Evolutionary conservation across 148 eudicot species (phyloP).

Genomic region (Heliosperma pusillum): DNA sequence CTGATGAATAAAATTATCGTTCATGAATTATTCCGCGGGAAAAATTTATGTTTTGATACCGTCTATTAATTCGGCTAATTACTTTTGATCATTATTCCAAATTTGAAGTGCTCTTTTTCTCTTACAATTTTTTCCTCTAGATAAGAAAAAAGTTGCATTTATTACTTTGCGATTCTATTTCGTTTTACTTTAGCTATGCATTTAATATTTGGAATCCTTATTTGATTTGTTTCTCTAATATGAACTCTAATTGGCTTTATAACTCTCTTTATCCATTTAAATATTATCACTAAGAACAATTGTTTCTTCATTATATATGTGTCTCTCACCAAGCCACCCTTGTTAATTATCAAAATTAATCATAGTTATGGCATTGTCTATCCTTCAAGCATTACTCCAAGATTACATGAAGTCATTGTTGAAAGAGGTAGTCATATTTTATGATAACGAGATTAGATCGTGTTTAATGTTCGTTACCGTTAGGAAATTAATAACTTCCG

Average conservation of each 20-base stretch:
- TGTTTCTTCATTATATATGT: neutral
- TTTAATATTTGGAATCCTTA: neutral
- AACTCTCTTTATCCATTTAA: neutral
- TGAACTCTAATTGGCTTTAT: neutral
- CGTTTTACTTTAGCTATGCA: neutral
- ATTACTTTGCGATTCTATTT: neutral
- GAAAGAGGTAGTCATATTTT: slow-evolving; percentile 24
- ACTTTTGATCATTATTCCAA: too few relatives aligned
- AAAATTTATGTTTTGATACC: too few relatives aligned
- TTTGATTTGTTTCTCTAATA: neutral
- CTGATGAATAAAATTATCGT: too few relatives aligned
- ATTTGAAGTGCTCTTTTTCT: too few relatives aligned
- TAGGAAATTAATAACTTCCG: too few relatives aligned
- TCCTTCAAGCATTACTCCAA: slow-evolving; percentile 25
- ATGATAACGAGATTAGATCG: neutral
- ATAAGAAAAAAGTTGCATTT: neutral
- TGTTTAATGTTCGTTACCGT: too few relatives aligned
- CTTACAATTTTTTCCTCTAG: neutral
- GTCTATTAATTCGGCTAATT: too few relatives aligned
- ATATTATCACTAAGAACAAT: neutral
- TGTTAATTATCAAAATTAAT: neutral
- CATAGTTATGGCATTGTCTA: slow-evolving; percentile 25
- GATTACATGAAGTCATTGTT: slow-evolving; percentile 22
- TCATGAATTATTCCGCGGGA: too few relatives aligned
- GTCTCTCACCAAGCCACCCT: neutral